Conservation (phyloP, 2,329 filamentous ascomycete genomes). For the Aaosphaeria arxii region DNA sequence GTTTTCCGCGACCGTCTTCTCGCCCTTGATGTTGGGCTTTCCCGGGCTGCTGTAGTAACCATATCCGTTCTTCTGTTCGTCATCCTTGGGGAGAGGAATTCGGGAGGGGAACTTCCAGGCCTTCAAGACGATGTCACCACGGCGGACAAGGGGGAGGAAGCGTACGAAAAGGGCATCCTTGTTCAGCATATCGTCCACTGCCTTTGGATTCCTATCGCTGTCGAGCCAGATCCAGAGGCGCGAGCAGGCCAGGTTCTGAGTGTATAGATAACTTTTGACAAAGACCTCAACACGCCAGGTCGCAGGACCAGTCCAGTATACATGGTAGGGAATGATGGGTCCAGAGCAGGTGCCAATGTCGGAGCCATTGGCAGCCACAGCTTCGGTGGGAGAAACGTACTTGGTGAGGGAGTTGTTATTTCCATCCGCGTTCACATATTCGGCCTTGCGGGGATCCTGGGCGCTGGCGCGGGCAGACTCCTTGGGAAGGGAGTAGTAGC, state of each 20-base stretch:
- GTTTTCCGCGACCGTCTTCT: conserved; percentile 49
- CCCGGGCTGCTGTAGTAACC: conserved; percentile 50
- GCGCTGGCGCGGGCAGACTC: conserved; percentile 38
- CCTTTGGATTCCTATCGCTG: conserved; percentile 50
- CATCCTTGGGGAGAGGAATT: conserved; percentile 50
- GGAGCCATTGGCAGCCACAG: conserved; percentile 35
- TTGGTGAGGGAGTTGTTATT: conserved; percentile 37
- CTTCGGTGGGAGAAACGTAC: conserved; percentile 38
- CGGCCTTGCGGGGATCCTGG: conserved; percentile 42
- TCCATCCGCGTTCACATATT: conserved; percentile 43
- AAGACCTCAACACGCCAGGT: conserved; percentile 58
- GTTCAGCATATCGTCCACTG: conserved; percentile 51
- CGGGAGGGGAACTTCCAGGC: conserved; percentile 54
- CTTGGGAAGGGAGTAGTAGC: conserved; percentile 51
- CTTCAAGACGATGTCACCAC: conserved; percentile 52
- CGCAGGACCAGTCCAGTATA: conserved; percentile 57
- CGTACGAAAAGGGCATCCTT: conserved; percentile 52
- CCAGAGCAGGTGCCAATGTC: conserved; percentile 52
- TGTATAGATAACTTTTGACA: conserved; percentile 56
- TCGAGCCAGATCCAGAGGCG: conserved; percentile 55
- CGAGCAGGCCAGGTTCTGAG: conserved; percentile 55
- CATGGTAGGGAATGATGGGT: conserved; percentile 55
- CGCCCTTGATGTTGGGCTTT: conserved; percentile 42
- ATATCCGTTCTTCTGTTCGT: conserved; percentile 48
- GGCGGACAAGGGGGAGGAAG: conserved; percentile 53